Base-by-base conservation (phyloP, 2,329 filamentous ascomycete genomes). In the Dactylellina leptospora region DNA sequence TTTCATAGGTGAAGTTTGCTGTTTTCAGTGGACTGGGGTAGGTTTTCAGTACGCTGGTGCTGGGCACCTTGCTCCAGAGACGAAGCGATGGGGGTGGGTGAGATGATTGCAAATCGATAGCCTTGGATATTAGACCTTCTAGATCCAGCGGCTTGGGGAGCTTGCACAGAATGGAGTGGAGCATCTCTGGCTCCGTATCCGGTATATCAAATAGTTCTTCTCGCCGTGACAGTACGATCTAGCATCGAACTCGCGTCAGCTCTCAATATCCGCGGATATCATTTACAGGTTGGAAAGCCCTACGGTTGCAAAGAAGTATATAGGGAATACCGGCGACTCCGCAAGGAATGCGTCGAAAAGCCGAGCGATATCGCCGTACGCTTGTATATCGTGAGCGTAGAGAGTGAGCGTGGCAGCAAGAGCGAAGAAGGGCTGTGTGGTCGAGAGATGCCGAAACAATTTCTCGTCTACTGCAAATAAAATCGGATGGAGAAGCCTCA, bases 301-400 rank as follows among this genome's bases (percentile, higher is more conserved):
- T 90, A 0, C 61, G 42, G 61, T 66, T 1, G 92, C 92, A 80
- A 96, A 97, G 60, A 97, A 84, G 80, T 99, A 99, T 56, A 97
- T 85, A 16, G 88, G 88, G 77, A 96, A 92, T 38, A 90, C 36
- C 10, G 89, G n/a, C 93, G 91, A 79, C 51, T 86, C 87, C 2
- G 93, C 91, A 3, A 99, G 84, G 50, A 99, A 85, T 60, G 93
- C 93, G 81, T 99, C 95, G 79, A 97, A 99, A 0, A 99, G 82
- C 22, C 95, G 87, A 30, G 92, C 87, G 77, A 99, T 97, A 75
- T 93, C 90, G 74, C 86, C 86, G 79, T 96, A 97, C 42, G 89
- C 88, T 80, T 95, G 89, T 73, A 99, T 92, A 79, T 97, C 93
- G 81, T 99, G 95, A 16, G 95, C 92, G 80, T 97, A 99, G 82